Base-by-base conservation (phyloP, 2,329 filamentous ascomycete genomes). In the Phoma herbarum region DNA sequence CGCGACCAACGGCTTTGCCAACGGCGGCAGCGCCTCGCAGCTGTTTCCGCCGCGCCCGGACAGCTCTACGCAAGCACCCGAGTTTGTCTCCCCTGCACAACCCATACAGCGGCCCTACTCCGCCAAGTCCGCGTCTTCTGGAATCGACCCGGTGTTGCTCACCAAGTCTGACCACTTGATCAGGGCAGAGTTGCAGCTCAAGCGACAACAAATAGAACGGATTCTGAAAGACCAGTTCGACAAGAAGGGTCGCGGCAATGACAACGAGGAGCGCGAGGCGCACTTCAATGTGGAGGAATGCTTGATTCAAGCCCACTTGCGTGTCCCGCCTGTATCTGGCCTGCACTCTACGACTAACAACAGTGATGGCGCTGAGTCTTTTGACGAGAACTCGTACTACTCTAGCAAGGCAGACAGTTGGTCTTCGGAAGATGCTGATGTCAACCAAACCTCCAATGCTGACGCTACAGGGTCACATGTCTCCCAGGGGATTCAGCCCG, bases 321-420 rank as follows among this genome's bases (percentile, higher is more conserved):
- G 92, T 67, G 91, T 92, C 73, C 87, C 89, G 76, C 88, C 88
- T 55, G 83, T 88, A 67, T 85, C 89, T 70, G 84, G 86, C 72
- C 81, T 85, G 63, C 79, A 66, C 35, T 74, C 79, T 62, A 75
- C 78, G 59, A 81, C 82, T 82, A 85, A 86, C 80, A 83, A 88
- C 77, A 83, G 82, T 72, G 87, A 87, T 76, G 84, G 85, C 73
- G 90, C 84, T 84, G 91, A 94, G 77, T 95, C 92, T 33, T 91
- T 93, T 80, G 93, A 97, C 79, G 90, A 96, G 76, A 93, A 96
- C 74, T 95, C 93, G 39, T 96, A 96, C 78, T 97, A 98, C 82
- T 97, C 94, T 66, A 97, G 93, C 79, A 91, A 90, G 80, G 86
- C 85, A 63, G 89, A 93, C 82, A 91, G 93, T 76, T 96, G 93